Percentiles rank a stretch among this genome's conserved stretches.
Conservation (phyloP, 2,329 filamentous ascomycete genomes). For the Clarireedia homoeocarpa region DNA sequence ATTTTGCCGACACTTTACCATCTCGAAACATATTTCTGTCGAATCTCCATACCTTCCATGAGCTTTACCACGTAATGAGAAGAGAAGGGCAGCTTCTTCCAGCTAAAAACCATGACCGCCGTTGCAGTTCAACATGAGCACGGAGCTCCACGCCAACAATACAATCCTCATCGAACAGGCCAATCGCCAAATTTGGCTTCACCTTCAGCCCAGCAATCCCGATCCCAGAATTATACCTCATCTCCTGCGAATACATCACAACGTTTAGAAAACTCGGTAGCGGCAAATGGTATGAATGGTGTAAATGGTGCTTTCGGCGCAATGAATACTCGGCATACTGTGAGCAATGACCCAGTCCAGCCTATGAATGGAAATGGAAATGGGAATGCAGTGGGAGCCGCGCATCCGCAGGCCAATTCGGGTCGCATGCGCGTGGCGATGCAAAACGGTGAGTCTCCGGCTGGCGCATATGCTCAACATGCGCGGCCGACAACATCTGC, state of each 20-base stretch:
- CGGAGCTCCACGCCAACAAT: constrained; percentile 24
- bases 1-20: constrained; percentile 5
- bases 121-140: constrained; percentile 25
- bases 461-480: constrained; percentile 7
- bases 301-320: constrained; percentile 17
- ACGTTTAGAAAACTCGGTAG: background rate
- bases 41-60: constrained; percentile 13
- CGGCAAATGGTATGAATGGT: constrained; percentile 7
- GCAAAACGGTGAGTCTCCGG: background rate
- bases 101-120: constrained; percentile 27
- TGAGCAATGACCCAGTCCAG: constrained; percentile 23
- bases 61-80: constrained; percentile 15
- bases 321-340: constrained; percentile 17
- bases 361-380: constrained; percentile 14
- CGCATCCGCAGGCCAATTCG: constrained; percentile 1
- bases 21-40: background rate
- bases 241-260: constrained; percentile 15
- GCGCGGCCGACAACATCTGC: constrained; percentile 19
- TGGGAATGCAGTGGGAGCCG: background rate
- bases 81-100: constrained; percentile 15
- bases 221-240: constrained; percentile 22
- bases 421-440: background rate
- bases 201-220: constrained; percentile 21
- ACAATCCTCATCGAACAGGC: constrained; percentile 23
- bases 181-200: constrained; percentile 20